phyloP scores from a whole-genome alignment of 192 early-diverging fungal genomes.

The Linnemannia schmuckeri region DNA sequence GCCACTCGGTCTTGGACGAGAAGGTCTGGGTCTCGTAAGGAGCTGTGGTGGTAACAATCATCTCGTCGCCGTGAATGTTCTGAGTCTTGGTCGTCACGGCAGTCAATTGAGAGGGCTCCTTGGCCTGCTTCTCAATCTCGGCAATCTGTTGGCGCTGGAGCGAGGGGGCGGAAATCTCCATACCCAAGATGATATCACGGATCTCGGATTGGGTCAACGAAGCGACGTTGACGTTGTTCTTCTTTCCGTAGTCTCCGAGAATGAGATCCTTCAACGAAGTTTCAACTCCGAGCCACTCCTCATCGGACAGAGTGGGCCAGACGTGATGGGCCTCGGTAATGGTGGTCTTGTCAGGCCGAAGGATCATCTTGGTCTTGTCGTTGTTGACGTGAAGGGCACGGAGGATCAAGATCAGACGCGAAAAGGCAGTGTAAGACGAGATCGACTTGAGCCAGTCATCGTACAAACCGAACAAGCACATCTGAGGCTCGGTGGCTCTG shows the following conservation, averaged over 20 bases:
- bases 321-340: constrained; percentile 97
- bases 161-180: constrained; percentile 98
- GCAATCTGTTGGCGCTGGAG: constrained; percentile 97
- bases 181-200: constrained; percentile 98
- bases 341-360: constrained; percentile 94
- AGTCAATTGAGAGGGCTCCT: constrained; percentile 93
- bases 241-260: constrained; percentile 98
- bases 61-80: constrained; percentile 98
- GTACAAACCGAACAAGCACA: constrained; percentile 91
- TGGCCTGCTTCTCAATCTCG: constrained; percentile 97
- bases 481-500: constrained; percentile 98
- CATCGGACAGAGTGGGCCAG: constrained; percentile 97
- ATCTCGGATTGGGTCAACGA: constrained; percentile 97
- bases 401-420: constrained; percentile 95
- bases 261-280: constrained; percentile 96
- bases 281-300: constrained; percentile 98
- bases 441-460: constrained; percentile 98
- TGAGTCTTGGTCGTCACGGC: constrained; percentile 97
- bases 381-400: constrained; percentile 98
- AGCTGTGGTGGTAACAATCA: constrained; percentile 97
- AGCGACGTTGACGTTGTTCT: constrained; percentile 99
- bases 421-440: constrained; percentile 98
- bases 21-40: constrained; percentile 98
- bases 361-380: constrained; percentile 96
- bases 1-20: constrained; percentile 99